These are phyloP conservation scores for Akanthomyces uredinophilus DNA, from an alignment of 2,329 filamentous ascomycete species.

Conservation along the genomic window DNA sequence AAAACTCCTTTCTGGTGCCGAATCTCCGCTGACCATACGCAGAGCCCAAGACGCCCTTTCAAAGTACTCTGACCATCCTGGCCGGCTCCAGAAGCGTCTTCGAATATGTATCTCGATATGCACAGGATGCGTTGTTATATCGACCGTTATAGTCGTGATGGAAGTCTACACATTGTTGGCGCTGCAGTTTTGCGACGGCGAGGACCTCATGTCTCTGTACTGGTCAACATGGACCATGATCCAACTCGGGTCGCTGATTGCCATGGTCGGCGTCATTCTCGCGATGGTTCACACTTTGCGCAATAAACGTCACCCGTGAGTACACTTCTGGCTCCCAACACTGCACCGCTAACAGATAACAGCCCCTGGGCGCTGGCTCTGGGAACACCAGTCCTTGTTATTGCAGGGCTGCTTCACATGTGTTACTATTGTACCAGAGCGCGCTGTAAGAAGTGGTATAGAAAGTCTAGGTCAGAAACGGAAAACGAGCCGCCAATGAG, in stretches of 20 bases:
- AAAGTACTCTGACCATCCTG: conserved; percentile 27
- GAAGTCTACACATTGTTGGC: conserved; percentile 51
- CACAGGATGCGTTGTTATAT: conserved; percentile 38
- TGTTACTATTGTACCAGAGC: conserved; percentile 37
- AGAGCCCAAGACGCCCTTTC: conserved; percentile 35
- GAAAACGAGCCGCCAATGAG: conserved; percentile 34
- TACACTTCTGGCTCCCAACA: conserved; percentile 12
- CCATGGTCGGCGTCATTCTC: conserved; percentile 52
- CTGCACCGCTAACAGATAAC: conserved; percentile 1
- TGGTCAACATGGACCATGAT: conserved; percentile 59
- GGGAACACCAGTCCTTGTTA: conserved; percentile 55
- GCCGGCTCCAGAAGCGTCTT: conserved; percentile 31
- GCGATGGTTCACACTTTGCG: conserved; percentile 46
- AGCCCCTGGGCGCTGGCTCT: conserved; percentile 55
- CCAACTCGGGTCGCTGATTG: conserved; percentile 53
- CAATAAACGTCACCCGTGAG: conserved; percentile 48
- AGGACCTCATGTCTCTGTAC: conserved; percentile 55
- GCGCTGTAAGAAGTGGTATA: conserved; percentile 29
- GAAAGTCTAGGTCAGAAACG: conserved; percentile 22
- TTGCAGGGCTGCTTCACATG: conserved; percentile 48
- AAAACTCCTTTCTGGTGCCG: too few species aligned
- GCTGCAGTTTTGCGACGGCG: conserved; percentile 55
- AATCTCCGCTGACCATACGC: not conserved
- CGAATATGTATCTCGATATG: conserved; percentile 40
- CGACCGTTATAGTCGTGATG: conserved; percentile 43